Evolutionary conservation across 805 yeast genomes (phyloP), one percentile per base, ranked within the genome.

Genomic region (Lachancea mirantina): DNA sequence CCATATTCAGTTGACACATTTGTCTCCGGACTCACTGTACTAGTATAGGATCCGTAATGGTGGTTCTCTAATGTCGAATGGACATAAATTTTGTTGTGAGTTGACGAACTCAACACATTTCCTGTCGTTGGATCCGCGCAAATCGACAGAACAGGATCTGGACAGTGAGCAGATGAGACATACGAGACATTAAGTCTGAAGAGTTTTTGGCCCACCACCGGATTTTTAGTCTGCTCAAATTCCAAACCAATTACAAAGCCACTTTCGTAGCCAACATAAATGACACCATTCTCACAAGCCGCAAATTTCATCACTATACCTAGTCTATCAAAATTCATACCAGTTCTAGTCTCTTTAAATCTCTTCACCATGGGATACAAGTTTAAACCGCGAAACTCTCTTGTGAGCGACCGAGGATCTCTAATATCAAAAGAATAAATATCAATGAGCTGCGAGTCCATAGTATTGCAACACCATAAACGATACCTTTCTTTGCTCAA

Each of bases 271-370:
- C 57, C 61, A 23, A 45, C 35, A 33, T 41, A 50, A 2, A 50
- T 32, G 15, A 42, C 23, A 6, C 38, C 43, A 8, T 41, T 24
- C 23, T 30, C 33, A n/a, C n/a, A n/a, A 24, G 31, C 36, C 2
- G 30, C 11, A 26, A 52, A 46, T 24, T 42, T 50, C 61, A 56
- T 56, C 3, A 52, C 36, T 8, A 52, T 46, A 8, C 61, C 61
- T 6, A 47, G 25, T 27, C 52, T 56, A 6, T 49, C 47, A 17
- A 49, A 35, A 13, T 42, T 39, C 6, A 19, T 27, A 11, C 9
- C 19, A 5, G 26, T 13, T 10, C 31, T 32, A 17, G 32, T 33
- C 7, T 41, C 23, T 9, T 29, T 19, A 9, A 34, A 30, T n/a
- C 30, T 29, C 4, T 14, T 7, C 8, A 52, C 19, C 9, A 28